Evolutionary conservation across 2,329 filamentous ascomycete species (phyloP), one percentile per base, ranked within the genome.

Genomic region (Phialemoniopsis sp.): DNA sequence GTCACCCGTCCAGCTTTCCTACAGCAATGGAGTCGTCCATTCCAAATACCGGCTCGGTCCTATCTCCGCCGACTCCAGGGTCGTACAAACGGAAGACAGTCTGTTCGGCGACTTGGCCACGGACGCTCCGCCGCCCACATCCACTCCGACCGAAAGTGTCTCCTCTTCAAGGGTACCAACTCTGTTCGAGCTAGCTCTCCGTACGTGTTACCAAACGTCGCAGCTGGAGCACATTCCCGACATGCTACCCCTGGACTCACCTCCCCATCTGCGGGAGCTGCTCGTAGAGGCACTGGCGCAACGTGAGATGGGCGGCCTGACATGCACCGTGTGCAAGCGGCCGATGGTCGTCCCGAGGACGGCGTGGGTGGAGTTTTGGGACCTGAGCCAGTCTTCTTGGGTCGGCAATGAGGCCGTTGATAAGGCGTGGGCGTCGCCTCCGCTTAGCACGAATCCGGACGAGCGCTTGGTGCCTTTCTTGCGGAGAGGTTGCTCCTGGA

Each of bases 321-420:
- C 52, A 3, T 84, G 80, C 48, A 72, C 73, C 2, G 59, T 67
- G 0, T 84, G 80, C 50, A 48, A 57, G 17, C 66, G 68, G 19
- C 52, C 54, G 8, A 59, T 79, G 7, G 60, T 74, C 8, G 41
- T 45, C 16, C 73, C 79, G 3, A 57, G 68, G 4, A 63, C 72
- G 0, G 68, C 79, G 50, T 84, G 80, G 80, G 58, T 84, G 8
- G 80, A 84, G 51, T 84, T 80, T 74, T 78, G 73, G 55, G 66
- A 73, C 41, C 49, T 66, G 17, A 43, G 47, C 17, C 52, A 33
- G 37, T 16, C 34, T 14, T 18, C 14, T 15, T 15, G 13, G 21
- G 18, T 28, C 13, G 6, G 14, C 13, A 29, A 15, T 14, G 18
- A 28, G 16, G 5, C 34, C 7, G 34, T n/a, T n/a, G n/a, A n/a